Evolutionary conservation across 345 rosid genomes (phyloP).

Genomic region (Pseudoturritis turrita): DNA sequence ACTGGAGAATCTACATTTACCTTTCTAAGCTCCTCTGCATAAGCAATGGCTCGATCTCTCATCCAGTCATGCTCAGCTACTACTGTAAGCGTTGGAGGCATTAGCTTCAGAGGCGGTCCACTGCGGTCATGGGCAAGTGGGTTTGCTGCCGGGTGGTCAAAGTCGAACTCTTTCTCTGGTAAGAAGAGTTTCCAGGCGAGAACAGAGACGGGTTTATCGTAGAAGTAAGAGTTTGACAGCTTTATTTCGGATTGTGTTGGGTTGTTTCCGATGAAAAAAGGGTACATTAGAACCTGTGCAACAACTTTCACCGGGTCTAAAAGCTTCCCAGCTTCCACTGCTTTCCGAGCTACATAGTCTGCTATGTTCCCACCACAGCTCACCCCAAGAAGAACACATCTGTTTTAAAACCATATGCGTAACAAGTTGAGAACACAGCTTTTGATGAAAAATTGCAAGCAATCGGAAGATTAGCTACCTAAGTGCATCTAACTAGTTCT

Average conservation of each 20-base stretch:
- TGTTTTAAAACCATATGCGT: conserved; percentile 25
- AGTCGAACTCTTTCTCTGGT: conserved; percentile 63
- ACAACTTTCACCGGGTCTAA: conserved; percentile 87
- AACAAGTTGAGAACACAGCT: conserved; percentile 3
- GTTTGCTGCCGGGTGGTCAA: conserved; percentile 88
- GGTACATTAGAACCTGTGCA: conserved; percentile 89
- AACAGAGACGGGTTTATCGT: conserved; percentile 64
- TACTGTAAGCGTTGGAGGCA: conserved; percentile 93
- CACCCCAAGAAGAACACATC: conserved; percentile 84
- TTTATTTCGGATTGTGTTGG: conserved; percentile 76
- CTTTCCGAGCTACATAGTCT: conserved; percentile 75
- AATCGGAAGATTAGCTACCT: conserved; percentile 5
- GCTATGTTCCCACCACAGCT: conserved; percentile 91
- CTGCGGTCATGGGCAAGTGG: conserved; percentile 60
- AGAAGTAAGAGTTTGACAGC: conserved; percentile 79
- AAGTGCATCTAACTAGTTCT: not conserved
- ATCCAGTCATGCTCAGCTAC: conserved; percentile 97
- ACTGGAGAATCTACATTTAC: conserved; percentile 89
- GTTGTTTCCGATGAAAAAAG: conserved; percentile 76
- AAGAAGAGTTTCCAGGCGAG: conserved; percentile 88
- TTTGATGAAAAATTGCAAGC: not conserved
- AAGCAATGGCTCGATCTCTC: conserved; percentile 93
- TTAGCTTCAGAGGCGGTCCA: conserved; percentile 71
- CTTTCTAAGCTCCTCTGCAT: conserved; percentile 83
- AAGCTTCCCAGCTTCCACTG: conserved; percentile 74